phyloP scores from a whole-genome alignment of 306 rosid species.

The Glycine latifolia region DNA sequence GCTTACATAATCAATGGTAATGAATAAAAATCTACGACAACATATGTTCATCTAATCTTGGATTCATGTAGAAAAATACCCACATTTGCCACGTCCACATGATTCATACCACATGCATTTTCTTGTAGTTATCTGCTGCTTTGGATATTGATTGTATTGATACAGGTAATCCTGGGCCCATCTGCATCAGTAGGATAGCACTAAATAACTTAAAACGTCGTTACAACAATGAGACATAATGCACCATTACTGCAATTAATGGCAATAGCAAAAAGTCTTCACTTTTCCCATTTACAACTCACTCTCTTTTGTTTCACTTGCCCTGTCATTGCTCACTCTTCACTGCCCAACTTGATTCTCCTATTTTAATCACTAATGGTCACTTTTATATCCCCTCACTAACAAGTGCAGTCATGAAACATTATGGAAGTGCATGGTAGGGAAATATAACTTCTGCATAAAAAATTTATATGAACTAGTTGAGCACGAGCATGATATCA shows the following conservation, averaged over 20 bases:
- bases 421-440: not conserved
- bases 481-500: not conserved
- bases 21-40: slow-evolving; percentile 22
- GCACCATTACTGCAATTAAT: not conserved
- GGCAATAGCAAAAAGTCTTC: not conserved
- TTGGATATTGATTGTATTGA: slow-evolving; percentile 87
- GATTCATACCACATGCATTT: slow-evolving; percentile 57
- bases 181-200: slow-evolving; percentile 60
- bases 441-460: not conserved
- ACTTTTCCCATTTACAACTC: not conserved
- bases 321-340: slow-evolving; percentile 4
- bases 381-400: not conserved
- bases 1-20: slow-evolving; percentile 46
- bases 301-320: not conserved
- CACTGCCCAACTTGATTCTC: not conserved
- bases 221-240: slow-evolving; percentile 2
- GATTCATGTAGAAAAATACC: slow-evolving; percentile 20
- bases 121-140: slow-evolving; percentile 93
- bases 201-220: slow-evolving; percentile 14
- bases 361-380: not conserved
- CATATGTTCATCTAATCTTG: slow-evolving; percentile 36
- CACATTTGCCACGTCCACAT: not conserved
- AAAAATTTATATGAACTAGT: not conserved
- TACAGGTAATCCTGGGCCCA: slow-evolving; percentile 90
- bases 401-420: not conserved